A percentile compares a stretch with the other conserved stretches of the same genome.
Conservation (phyloP, 2,329 filamentous ascomycete species). For the Ophiostoma sp. region DNA sequence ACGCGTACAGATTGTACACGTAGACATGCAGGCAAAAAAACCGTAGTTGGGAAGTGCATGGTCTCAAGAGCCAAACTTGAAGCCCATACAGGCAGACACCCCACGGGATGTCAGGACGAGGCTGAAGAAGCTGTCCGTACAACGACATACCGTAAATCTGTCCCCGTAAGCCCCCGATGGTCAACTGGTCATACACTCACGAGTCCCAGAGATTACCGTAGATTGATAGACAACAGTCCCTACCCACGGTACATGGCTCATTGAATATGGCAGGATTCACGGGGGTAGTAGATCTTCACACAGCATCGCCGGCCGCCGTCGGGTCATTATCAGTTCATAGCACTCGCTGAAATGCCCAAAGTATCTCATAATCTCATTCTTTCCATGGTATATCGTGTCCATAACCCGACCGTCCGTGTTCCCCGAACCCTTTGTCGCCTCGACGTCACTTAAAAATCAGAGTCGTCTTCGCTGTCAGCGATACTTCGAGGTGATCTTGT, state of each 20-base stretch:
- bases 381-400: neutral
- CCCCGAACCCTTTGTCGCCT: neutral
- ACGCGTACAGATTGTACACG: neutral
- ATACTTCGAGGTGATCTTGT: slow-evolving; percentile 23
- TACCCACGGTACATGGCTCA: too few relatives aligned
- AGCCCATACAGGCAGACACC: neutral
- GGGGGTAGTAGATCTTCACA: too few relatives aligned
- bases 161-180: too few relatives aligned
- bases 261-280: too few relatives aligned
- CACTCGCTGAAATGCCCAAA: neutral
- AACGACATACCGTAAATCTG: neutral
- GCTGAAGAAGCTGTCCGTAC: neutral
- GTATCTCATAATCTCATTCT: neutral
- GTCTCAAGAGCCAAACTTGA: neutral
- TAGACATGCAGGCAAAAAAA: neutral
- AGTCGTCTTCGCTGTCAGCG: slow-evolving; percentile 31
- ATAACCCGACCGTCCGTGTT: too few relatives aligned
- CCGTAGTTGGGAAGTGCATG: neutral
- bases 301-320: too few relatives aligned
- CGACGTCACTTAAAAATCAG: slow-evolving; percentile 16
- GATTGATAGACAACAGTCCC: too few relatives aligned
- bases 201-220: too few relatives aligned
- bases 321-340: too few relatives aligned
- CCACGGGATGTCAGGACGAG: neutral
- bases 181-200: too few relatives aligned